Conservation (phyloP, 129 eudicot genomes). For the Lactuca saligna region DNA sequence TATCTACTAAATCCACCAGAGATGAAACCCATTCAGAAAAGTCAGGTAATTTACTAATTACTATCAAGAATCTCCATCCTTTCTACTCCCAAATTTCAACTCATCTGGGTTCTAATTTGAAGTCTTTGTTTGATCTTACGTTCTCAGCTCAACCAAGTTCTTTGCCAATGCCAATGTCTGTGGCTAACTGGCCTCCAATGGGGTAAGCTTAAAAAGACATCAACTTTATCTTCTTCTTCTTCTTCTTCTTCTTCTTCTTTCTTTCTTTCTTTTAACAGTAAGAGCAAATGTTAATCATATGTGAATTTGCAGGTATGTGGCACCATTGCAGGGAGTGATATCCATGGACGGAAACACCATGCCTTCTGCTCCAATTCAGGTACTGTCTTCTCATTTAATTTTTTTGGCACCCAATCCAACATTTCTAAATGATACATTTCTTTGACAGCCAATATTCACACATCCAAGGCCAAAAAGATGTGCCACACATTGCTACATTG, state of each 20-base stretch:
- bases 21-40: constrained; percentile 58
- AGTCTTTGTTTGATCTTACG: not conserved
- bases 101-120: not conserved
- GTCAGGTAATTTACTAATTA: constrained; percentile 41
- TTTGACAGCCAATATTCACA: constrained; percentile 67
- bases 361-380: constrained; percentile 77
- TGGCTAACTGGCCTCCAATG: constrained; percentile 93
- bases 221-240: not conserved
- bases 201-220: constrained; percentile 52
- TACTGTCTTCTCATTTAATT: constrained; percentile 13
- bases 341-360: constrained; percentile 73
- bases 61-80: not conserved
- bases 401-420: no score
- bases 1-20: constrained; percentile 38
- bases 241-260: not conserved
- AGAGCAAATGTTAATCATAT: constrained; percentile 17
- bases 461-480: constrained; percentile 93
- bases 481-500: constrained; percentile 94
- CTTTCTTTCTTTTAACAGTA: no score
- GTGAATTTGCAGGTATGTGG: constrained; percentile 63
- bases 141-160: constrained; percentile 69
- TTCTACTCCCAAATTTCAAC: constrained; percentile 14
- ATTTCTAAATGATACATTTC: not conserved
- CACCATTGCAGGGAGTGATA: constrained; percentile 91
- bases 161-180: constrained; percentile 66